Evolutionary conservation across 2,329 filamentous ascomycete genomes (phyloP), one percentile per base, ranked within the genome.

Genomic region (Coniochaeta hoffmannii): DNA sequence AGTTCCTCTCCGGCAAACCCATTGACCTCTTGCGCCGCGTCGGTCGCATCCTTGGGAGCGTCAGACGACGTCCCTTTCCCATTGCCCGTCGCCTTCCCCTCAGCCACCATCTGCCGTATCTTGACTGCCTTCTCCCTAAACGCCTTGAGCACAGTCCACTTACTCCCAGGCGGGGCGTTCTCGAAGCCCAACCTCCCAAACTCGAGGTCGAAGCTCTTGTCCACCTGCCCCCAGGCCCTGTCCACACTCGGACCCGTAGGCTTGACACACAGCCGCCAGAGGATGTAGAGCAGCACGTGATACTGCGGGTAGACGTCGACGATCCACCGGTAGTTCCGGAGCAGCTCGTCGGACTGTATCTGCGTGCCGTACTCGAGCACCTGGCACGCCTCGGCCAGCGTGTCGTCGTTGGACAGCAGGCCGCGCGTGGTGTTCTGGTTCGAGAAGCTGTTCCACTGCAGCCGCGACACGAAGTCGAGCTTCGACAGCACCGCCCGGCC

Each of bases 381-480:
- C 24, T 35, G 35, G n/a, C 56, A 35, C 7, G 57, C 55, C 53
- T 57, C 55, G 7, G 7, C 19, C 24, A 59, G 50, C 10, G 70
- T 69, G 6, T 67, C 55, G 49, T 57, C 57, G 26, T 17, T 15
- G 10, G 49, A 4, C 49, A 31, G 49, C 31, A 51, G 31, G n/a
- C 49, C 49, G 10, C 49, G 9, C 5, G 49, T 51, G n/a, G 57
- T 59, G n/a, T 51, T 38, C 41, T 55, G 56, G 32, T 55, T 55
- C 14, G 49, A 24, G 26, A 59, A 38, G 7, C 56, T 31, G 10
- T 36, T 15, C 58, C 59, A 61, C 41, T 58, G 59, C 9, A 58
- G 53, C 30, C 53, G 22, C 10, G 54, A 57, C 26, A 59, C 32
- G 17, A 61, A 55, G 22, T 56, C 50, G 26, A 57, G 53, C 55